phyloP scores from a whole-genome alignment of 169 alveolate genomes.

The Plasmodium ovale region DNA sequence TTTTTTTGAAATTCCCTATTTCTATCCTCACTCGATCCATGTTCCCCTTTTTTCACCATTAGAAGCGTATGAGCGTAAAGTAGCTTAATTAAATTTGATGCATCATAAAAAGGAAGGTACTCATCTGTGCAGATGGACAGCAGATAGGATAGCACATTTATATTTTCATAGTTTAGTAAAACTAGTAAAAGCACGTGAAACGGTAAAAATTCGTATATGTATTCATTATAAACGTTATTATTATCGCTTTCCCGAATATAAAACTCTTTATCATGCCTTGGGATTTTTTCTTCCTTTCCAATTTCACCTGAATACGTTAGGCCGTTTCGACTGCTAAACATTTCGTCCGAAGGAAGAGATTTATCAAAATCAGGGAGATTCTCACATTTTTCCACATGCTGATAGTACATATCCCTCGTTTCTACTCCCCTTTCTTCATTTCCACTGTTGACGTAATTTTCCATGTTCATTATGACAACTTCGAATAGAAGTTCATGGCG shows the following conservation, averaged over 20 bases:
- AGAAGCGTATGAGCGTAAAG: conserved; percentile 39
- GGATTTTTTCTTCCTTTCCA: not conserved
- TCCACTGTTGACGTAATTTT: conserved; percentile 33
- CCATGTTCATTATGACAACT: conserved; percentile 41
- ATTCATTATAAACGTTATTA: conserved; percentile 3
- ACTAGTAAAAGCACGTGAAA: conserved; percentile 45
- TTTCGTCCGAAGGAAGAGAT: too few species aligned
- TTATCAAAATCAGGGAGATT: too few species aligned
- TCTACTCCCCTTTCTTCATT: not conserved
- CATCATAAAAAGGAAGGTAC: conserved; percentile 24
- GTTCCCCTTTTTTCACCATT: not conserved
- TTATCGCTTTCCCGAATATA: not conserved
- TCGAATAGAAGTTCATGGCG: conserved; percentile 33
- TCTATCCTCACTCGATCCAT: not conserved
- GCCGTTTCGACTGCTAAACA: too few species aligned
- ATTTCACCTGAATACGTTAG: not conserved
- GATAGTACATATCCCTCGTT: not conserved
- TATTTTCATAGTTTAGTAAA: conserved; percentile 36
- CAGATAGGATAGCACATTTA: conserved; percentile 10
- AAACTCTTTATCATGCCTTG: not conserved
- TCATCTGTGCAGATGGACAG: conserved; percentile 21
- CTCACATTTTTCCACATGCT: not conserved
- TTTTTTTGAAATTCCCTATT: not conserved
- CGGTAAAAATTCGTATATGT: conserved; percentile 33
- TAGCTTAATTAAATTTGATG: conserved; percentile 24